Base-by-base conservation (phyloP, 768 basidiomycete genomes). In the Nidularia pulvinata region DNA sequence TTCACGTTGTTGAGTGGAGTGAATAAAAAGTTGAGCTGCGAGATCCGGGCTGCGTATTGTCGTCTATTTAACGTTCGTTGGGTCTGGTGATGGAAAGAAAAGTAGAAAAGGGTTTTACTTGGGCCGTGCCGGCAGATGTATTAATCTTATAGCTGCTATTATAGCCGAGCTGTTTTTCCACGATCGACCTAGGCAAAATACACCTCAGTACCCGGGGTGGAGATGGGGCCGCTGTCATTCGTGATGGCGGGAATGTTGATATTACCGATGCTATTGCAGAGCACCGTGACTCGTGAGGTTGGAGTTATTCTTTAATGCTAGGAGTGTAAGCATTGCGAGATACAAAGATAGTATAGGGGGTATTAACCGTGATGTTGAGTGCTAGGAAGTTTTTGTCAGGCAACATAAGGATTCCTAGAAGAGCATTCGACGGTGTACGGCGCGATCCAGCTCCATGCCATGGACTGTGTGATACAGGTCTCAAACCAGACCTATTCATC, bases 21-120 rank as follows among this genome's bases (percentile, higher is more conserved):
- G 69, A 78, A 85, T 5, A 84, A 85, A 9, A 74, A 75, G 71
- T 85, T 87, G 50, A 85, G 66, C 63, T 86, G 83, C 19, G 74
- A 77, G 51, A 85, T 78, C 79, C 83, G 86, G 2, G 80, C 80
- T 6, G 76, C 79, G 54, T 69, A 84, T 75, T 79, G 55, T n/a
- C 58, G 33, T 37, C 33, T 6, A 39, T 9, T 22, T 25, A 25
- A 25, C 4, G 4, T 25, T 25, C 25, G 25, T 25, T 25, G 25
- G 25, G 25, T 25, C 25, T 25, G 25, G 25, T 4, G 25, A 25
- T 25, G 4, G 6, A 7, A 33, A 14, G 35, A 47, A 11, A 22
- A 25, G 1, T 25, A 25, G 25, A 25, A 25, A 25, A 25, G 25
- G 25, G 25, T 4, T 25, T 25, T 2, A 25, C 25, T 4, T 25